Evolutionary conservation across 1,139 yeast genomes (phyloP).

Genomic region (Blastobotrys capitulatus): DNA sequence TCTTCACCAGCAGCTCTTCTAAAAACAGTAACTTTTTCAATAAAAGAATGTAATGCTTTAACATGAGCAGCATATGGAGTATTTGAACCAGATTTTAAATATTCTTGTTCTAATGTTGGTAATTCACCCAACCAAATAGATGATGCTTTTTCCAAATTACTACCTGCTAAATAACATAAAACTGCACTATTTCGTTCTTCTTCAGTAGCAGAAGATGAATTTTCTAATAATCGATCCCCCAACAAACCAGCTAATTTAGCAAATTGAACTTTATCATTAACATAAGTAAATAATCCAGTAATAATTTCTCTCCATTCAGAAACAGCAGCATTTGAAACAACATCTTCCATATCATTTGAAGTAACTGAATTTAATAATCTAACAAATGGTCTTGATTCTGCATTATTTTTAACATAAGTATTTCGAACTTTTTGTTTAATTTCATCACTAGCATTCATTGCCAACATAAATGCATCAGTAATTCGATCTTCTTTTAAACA

Average conservation of each 20-base stretch:
- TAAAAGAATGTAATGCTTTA: constrained; percentile 72
- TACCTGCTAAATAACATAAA: constrained; percentile 73
- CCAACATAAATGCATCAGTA: constrained; percentile 76
- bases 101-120: constrained; percentile 51
- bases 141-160: constrained; percentile 73
- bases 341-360: constrained; percentile 56
- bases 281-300: constrained; percentile 57
- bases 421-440: constrained; percentile 63
- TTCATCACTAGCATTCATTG: constrained; percentile 57
- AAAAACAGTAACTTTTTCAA: constrained; percentile 77
- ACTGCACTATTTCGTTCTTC: constrained; percentile 66
- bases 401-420: constrained; percentile 60
- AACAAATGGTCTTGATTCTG: constrained; percentile 52
- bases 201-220: constrained; percentile 22
- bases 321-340: constrained; percentile 73
- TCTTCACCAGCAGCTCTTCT: constrained; percentile 42
- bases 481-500: constrained; percentile 61
- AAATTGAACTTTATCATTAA: constrained; percentile 39
- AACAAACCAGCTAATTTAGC: constrained; percentile 54
- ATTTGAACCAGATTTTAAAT: constrained; percentile 38
- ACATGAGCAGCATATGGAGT: constrained; percentile 85
- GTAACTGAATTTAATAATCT: constrained; percentile 69
- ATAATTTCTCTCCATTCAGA: constrained; percentile 80
- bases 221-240: constrained; percentile 62
- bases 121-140: constrained; percentile 80